phyloP scores from a whole-genome alignment of 129 eudicot genomes.

The Sambucus nigra region DNA sequence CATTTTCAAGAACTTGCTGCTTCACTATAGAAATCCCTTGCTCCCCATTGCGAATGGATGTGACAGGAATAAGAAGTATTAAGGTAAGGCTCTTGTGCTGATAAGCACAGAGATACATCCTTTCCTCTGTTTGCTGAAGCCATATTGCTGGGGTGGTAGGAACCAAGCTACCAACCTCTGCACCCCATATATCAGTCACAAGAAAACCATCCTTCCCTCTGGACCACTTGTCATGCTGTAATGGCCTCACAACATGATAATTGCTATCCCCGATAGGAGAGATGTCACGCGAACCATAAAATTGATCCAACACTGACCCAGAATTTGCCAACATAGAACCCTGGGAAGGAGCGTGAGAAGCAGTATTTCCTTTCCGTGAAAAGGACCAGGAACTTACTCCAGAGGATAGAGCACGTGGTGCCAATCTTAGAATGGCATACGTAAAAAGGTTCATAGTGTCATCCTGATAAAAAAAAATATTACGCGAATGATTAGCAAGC shows the following conservation, averaged over 20 bases:
- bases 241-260: conserved; percentile 56
- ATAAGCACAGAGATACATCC: conserved; percentile 70
- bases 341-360: conserved; percentile 29
- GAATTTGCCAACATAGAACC: conserved; percentile 23
- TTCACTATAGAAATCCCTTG: conserved; percentile 64
- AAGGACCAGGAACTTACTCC: conserved; percentile 82
- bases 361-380: conserved; percentile 52
- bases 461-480: conserved; percentile 40
- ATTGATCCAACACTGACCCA: conserved; percentile 36
- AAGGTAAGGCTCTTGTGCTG: conserved; percentile 79
- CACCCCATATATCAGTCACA: conserved; percentile 61
- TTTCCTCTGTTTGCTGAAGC: conserved; percentile 80
- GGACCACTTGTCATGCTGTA: conserved; percentile 75
- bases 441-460: conserved; percentile 73
- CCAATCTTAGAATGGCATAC: conserved; percentile 58
- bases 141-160: conserved; percentile 61
- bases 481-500: conserved; percentile 1
- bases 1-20: conserved; percentile 65
- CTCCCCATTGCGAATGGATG: conserved; percentile 59
- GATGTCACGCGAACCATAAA: conserved; percentile 36
- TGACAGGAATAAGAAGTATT: conserved; percentile 70
- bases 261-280: conserved; percentile 38
- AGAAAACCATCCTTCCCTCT: conserved; percentile 98
- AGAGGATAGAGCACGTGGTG: conserved; percentile 67
- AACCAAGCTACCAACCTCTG: conserved; percentile 44